A percentile compares a stretch with the other conserved stretches of the same genome.
Evolutionary conservation across 192 early-diverging fungal species (phyloP).

Genomic region (Mortierella claussenii): DNA sequence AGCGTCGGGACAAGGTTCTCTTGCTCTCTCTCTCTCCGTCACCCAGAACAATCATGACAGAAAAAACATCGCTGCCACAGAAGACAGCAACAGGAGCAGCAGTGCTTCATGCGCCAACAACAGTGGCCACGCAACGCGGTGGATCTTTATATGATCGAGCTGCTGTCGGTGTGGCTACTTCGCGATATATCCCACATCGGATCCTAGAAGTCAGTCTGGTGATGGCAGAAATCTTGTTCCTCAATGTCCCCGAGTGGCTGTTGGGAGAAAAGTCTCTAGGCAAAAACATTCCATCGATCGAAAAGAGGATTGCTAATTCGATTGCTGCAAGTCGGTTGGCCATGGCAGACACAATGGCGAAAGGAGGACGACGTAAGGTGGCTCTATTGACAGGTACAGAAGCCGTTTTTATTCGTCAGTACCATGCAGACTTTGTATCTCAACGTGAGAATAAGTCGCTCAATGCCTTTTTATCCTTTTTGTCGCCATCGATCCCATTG

Average conservation of each 20-base stretch:
- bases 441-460: too few relatives aligned
- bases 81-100: neutral
- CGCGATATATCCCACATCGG: conserved; percentile 38
- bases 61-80: neutral
- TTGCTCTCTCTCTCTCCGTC: neutral
- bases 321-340: conserved; percentile 24
- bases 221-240: conserved; percentile 15
- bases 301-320: conserved; percentile 29
- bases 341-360: conserved; percentile 11
- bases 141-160: conserved; percentile 27
- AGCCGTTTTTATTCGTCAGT: too few relatives aligned
- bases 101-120: conserved; percentile 16
- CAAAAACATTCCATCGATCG: conserved; percentile 6
- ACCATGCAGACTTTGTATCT: too few relatives aligned
- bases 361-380: conserved; percentile 32
- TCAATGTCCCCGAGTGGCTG: conserved; percentile 48
- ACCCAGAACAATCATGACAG: conserved; percentile 1
- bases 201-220: conserved; percentile 22
- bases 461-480: too few relatives aligned
- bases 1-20: too few relatives aligned
- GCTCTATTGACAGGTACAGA: conserved; percentile 45
- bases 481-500: too few relatives aligned
- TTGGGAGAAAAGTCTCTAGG: conserved; percentile 9
- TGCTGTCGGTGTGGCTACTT: conserved; percentile 12
- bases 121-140: conserved; percentile 27